Conservation (phyloP, 2,329 filamentous ascomycete genomes). For the Alternaria consortialis region DNA sequence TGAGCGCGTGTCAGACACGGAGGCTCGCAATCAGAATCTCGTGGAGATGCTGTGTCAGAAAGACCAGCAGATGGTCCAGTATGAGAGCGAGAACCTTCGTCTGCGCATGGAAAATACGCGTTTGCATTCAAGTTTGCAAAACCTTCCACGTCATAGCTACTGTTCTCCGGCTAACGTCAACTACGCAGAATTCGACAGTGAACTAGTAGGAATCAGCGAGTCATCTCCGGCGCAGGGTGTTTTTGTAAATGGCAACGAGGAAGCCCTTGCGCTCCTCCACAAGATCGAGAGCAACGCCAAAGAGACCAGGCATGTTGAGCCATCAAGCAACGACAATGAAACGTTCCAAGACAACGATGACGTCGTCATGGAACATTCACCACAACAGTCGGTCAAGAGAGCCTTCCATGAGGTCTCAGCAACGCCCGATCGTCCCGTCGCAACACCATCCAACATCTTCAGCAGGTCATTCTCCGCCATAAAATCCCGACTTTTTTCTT, state of each 20-base stretch:
- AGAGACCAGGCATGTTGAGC: constrained; percentile 9
- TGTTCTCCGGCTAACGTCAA: constrained; percentile 22
- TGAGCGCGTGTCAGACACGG: constrained; percentile 11
- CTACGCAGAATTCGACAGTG: constrained; percentile 30
- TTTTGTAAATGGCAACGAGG: constrained; percentile 27
- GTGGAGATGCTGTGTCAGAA: constrained; percentile 3
- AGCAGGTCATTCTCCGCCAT: constrained; percentile 34
- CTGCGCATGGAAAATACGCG: background rate
- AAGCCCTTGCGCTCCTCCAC: constrained; percentile 33
- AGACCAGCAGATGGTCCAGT: constrained; percentile 9
- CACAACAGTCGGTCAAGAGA: constrained; percentile 11
- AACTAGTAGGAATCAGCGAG: constrained; percentile 16
- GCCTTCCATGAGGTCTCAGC: constrained; percentile 8
- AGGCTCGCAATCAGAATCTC: constrained; percentile 15
- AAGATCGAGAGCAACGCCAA: constrained; percentile 31
- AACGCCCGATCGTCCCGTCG: constrained; percentile 19
- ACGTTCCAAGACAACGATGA: constrained; percentile 7
- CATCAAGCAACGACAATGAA: constrained; percentile 4
- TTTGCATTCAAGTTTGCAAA: constrained; percentile 2
- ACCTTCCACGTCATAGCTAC: constrained; percentile 1
- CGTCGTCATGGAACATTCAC: constrained; percentile 9
- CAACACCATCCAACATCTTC: constrained; percentile 26
- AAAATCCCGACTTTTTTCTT: constrained; percentile 28
- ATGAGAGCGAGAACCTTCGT: constrained; percentile 9
- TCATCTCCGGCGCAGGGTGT: constrained; percentile 16